phyloP scores from a whole-genome alignment of 352 stramenopile genomes.

The Phytophthora cactorum region DNA sequence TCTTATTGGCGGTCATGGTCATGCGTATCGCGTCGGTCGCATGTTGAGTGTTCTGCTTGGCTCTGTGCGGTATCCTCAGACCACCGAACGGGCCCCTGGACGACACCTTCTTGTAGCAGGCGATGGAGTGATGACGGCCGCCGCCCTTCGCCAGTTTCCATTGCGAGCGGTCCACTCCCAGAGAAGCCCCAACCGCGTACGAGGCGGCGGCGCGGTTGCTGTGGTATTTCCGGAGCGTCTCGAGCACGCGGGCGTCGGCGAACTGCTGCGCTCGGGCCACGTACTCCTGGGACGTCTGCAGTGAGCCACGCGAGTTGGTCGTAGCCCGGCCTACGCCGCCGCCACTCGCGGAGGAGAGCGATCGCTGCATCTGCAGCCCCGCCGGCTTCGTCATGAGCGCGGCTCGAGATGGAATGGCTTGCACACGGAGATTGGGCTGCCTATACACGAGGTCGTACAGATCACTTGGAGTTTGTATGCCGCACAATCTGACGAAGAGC shows the following conservation, averaged over 20 bases:
- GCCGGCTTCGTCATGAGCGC: slow-evolving; percentile 19
- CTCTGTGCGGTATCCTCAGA: slow-evolving; percentile 14
- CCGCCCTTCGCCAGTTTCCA: slow-evolving; percentile 57
- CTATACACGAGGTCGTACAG: neutral
- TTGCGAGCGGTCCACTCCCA: slow-evolving; percentile 41
- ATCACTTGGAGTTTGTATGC: slow-evolving; percentile 12
- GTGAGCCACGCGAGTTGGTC: slow-evolving; percentile 24
- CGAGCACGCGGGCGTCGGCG: slow-evolving; percentile 36
- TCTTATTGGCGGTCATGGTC: slow-evolving; percentile 29
- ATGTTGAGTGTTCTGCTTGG: slow-evolving; percentile 6
- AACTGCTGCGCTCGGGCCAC: slow-evolving; percentile 40
- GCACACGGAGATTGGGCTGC: neutral
- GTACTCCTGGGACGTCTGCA: slow-evolving; percentile 42
- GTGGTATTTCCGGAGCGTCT: slow-evolving; percentile 49
- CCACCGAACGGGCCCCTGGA: slow-evolving; percentile 16
- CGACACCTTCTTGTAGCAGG: slow-evolving; percentile 49
- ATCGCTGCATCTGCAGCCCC: slow-evolving; percentile 16
- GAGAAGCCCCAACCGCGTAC: slow-evolving; percentile 8
- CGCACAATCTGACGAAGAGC: slow-evolving; percentile 6
- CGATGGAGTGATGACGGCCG: slow-evolving; percentile 40
- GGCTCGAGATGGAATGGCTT: slow-evolving; percentile 6
- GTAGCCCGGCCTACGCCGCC: slow-evolving; percentile 9
- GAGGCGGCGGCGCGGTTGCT: slow-evolving; percentile 40
- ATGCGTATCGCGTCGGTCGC: slow-evolving; percentile 16
- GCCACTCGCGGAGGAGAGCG: slow-evolving; percentile 17